Evolutionary conservation across 441 rosid genomes (phyloP), one percentile per base, ranked within the genome.

Genomic region (Corymbia citriodora): DNA sequence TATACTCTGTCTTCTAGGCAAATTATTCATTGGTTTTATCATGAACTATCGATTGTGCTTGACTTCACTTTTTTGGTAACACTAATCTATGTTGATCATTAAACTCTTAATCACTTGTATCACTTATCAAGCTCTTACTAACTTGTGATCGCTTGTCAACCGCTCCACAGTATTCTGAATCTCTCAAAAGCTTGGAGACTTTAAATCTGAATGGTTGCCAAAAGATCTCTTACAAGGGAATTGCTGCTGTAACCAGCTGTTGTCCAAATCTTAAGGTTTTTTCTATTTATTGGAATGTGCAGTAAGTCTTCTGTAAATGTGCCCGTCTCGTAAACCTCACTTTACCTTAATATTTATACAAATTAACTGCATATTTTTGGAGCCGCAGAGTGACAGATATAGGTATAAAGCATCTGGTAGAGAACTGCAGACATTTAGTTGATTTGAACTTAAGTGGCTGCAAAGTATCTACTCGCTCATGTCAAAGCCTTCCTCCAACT

Each of bases 161-260:
- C 89, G 72, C 92, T 92, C 90, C 53, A 48, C 96, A 98, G 99
- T 93, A 87, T 90, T 89, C 49, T 17, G 93, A 91, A 83, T 94
- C 96, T 87, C 97, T 98, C 91, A 91, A 91, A 91, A 90, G 94
- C 88, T 92, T 98, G 93, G 98, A 98, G 91, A 92, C 93, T 81
- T 94, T 98, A 91, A 98, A 98, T 92, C 94, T 98, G 91, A 98
- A 98, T 90, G 99, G 96, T 72, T 98, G 99, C 95, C 99, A 97
- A 93, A 98, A 98, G 96, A 95, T 97, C 88, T 96, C 99, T 12
- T 99, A 98, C 95, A 93, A 90, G n/a, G 99, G 99, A 91, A 92
- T 97, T 63, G 97, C 96, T 92, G 95, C 95, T 79, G 91, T 98
- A 92, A 93, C 96, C 88, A 93, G 95, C 91, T 87, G 91, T 90